These are phyloP conservation scores for Zygoascus flipseniorum DNA, from an alignment of 805 yeast species.

Conservation along the genomic window DNA sequence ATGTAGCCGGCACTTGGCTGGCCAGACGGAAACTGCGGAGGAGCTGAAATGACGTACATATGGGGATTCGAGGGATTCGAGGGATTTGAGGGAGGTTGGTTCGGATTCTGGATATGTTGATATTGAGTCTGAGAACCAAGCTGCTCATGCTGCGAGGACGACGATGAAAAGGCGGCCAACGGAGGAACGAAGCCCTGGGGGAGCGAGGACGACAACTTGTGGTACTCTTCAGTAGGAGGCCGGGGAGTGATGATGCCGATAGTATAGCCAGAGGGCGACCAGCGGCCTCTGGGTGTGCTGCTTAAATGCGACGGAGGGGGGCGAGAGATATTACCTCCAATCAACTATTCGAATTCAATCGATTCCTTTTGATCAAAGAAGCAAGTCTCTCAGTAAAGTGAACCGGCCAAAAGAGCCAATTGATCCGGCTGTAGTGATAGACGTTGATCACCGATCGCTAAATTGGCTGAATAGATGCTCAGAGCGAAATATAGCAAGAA, in stretches of 20 bases:
- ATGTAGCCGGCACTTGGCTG: neutral
- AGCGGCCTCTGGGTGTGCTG: neutral
- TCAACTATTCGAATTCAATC: no score
- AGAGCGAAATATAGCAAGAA: no score
- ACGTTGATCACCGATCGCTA: no score
- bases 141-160: slow-evolving; percentile 1
- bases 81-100: neutral
- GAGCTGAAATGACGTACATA: neutral
- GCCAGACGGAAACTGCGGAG: neutral
- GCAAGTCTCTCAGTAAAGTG: no score
- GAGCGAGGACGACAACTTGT: neutral
- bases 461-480: no score
- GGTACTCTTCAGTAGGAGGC: neutral
- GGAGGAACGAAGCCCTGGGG: neutral
- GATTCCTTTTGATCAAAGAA: no score
- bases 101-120: slow-evolving; percentile 2
- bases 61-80: slow-evolving; percentile 1
- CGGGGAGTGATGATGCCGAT: neutral
- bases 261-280: neutral
- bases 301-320: neutral
- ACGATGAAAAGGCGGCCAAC: neutral
- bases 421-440: no score
- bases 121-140: slow-evolving; percentile 1
- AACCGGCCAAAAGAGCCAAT: no score
- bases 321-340: neutral